Evolutionary conservation across 257 asterid genomes (phyloP).

Genomic region (Datura wrightii): DNA sequence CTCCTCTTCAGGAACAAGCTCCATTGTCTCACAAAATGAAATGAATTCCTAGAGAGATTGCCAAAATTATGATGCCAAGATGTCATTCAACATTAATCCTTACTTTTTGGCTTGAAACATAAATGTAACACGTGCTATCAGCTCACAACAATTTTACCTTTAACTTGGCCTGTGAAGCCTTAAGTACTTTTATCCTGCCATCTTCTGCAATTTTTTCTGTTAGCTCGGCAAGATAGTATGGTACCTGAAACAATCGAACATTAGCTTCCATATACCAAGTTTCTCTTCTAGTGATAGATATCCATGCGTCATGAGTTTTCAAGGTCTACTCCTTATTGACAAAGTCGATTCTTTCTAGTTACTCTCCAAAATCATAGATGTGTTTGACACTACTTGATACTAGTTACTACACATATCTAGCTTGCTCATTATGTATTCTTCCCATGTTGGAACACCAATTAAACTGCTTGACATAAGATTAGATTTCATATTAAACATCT

Average conservation of each 20-base stretch:
- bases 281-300: constrained; percentile 14
- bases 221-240: constrained; percentile 80
- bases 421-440: no score
- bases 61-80: not conserved
- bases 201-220: constrained; percentile 67
- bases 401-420: not conserved
- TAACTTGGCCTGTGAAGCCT: constrained; percentile 72
- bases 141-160: constrained; percentile 59
- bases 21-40: constrained; percentile 89
- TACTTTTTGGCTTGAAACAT: not conserved
- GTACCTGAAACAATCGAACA: constrained; percentile 57
- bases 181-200: constrained; percentile 69
- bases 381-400: not conserved
- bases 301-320: not conserved
- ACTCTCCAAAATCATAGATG: not conserved
- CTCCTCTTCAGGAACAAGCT: constrained; percentile 89
- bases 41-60: constrained; percentile 68
- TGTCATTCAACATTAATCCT: not conserved
- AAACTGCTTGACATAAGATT: no score
- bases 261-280: constrained; percentile 1
- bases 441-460: no score
- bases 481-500: no score
- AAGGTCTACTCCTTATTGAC: not conserved
- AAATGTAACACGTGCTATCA: not conserved
- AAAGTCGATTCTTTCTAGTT: not conserved